Evolutionary conservation across 179 eudicot species (phyloP), one percentile per base, ranked within the genome.

Genomic region (Patellifolia procumbens): DNA sequence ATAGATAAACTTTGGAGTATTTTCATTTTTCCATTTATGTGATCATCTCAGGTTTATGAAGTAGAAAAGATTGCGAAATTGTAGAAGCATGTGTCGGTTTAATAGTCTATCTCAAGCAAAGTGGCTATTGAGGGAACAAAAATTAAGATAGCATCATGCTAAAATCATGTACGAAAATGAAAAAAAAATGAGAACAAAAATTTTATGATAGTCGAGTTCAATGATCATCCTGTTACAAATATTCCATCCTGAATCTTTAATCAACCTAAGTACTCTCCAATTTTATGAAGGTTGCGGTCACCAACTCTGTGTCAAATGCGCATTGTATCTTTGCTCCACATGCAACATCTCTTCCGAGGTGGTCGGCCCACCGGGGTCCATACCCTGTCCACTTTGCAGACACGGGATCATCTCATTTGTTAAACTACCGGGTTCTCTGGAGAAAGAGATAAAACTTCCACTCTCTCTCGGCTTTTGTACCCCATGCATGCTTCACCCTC

Each of bases 381-480:
- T 94, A 43, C 97, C 98, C 35, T 94, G 98, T 70, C 98, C 98
- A 46, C 88, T 94, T 43, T 94, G 97, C 77, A 81, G 98, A 77
- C 88, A 89, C 34, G 89, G 96, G 43, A 87, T 94, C 12, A 53
- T 90, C 56, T 87, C 91, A 12, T 94, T 94, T 20, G 69, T 70
- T 37, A 92, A 87, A 84, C 74, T 92, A 26, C 96, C 95, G 2
- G 88, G 89, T 48, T 89, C 91, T 61, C 83, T 87, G 5, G 78
- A 81, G 53, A 91, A 85, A 79, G 95, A 89, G 68, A 88, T 81
- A 58, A 88, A 90, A 82, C 81, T 86, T 34, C 91, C 90, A 1
- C 75, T 80, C 56, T 91, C 98, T 39, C 88, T 89, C 13, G 80
- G 97, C 74, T 86, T 94, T 70, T 94, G 97, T 74, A 91, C 90